A percentile compares a stretch with the other conserved stretches of the same genome.
These are phyloP conservation scores for Leccinum barrowsii DNA, from an alignment of 768 basidiomycete species.

Conservation along the genomic window DNA sequence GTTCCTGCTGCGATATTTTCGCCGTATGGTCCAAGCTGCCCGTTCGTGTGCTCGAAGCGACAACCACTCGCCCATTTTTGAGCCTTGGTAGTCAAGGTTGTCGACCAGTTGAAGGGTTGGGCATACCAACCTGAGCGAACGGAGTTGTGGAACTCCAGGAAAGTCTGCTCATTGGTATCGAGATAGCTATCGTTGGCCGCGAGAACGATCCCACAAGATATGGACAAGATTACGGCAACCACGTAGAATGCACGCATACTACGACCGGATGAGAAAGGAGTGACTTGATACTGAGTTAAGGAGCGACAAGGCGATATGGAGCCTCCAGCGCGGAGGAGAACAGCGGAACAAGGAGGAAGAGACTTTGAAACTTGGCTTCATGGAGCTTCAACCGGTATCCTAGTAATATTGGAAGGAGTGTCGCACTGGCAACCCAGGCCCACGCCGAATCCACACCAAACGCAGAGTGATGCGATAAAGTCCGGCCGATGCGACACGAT, in stretches of 20 bases:
- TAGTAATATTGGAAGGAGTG: neutral
- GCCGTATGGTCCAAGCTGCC: constrained; percentile 44
- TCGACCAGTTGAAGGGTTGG: constrained; percentile 46
- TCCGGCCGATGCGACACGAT: neutral
- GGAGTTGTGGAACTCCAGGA: constrained; percentile 47
- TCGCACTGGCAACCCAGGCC: neutral
- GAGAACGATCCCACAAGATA: constrained; percentile 12
- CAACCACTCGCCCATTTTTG: constrained; percentile 50
- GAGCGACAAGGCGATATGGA: neutral
- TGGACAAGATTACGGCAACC: constrained; percentile 8
- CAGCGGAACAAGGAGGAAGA: neutral
- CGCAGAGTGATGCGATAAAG: neutral
- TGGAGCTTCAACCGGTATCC: neutral
- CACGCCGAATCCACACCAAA: neutral
- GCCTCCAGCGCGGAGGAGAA: neutral
- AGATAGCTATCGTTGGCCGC: constrained; percentile 12
- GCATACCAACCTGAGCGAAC: constrained; percentile 44
- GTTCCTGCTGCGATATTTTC: constrained; percentile 57
- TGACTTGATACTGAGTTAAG: neutral
- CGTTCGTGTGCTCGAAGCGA: constrained; percentile 45
- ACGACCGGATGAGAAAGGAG: constrained; percentile 1
- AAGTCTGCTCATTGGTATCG: constrained; percentile 22
- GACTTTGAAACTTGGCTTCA: neutral
- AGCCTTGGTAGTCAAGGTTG: constrained; percentile 43
- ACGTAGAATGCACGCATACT: constrained; percentile 10